These are phyloP conservation scores for Cladophialophora chaetospira DNA, from an alignment of 2,329 filamentous ascomycete species.

Conservation along the genomic window DNA sequence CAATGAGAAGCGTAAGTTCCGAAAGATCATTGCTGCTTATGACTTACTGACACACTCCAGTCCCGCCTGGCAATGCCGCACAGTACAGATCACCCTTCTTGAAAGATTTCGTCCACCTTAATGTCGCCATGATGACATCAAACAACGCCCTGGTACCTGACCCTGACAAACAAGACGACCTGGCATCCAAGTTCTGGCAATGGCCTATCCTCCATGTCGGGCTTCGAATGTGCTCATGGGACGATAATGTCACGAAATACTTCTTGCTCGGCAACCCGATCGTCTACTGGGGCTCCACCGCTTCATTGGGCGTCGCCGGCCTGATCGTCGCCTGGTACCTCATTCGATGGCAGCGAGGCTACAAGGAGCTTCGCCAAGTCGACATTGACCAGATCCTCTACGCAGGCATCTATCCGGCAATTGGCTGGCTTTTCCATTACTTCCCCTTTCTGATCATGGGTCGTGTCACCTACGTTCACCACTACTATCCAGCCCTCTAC, in stretches of 20 bases:
- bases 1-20: slow-evolving; percentile 82
- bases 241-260: slow-evolving; percentile 93
- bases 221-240: slow-evolving; percentile 98
- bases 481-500: slow-evolving; percentile 98
- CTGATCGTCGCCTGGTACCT: slow-evolving; percentile 79
- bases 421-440: slow-evolving; percentile 97
- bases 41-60: slow-evolving; percentile 51
- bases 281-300: slow-evolving; percentile 93
- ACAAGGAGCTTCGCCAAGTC: slow-evolving; percentile 72
- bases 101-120: slow-evolving; percentile 95
- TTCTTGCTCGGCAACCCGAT: slow-evolving; percentile 96
- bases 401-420: slow-evolving; percentile 82
- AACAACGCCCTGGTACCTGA: slow-evolving; percentile 98
- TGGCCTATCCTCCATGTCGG: slow-evolving; percentile 96
- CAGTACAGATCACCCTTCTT: slow-evolving; percentile 96
- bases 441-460: slow-evolving; percentile 96
- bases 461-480: slow-evolving; percentile 97
- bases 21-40: background rate
- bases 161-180: slow-evolving; percentile 97
- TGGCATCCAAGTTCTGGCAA: slow-evolving; percentile 96
- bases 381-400: slow-evolving; percentile 97
- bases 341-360: slow-evolving; percentile 94
- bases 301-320: slow-evolving; percentile 71
- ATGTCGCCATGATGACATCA: slow-evolving; percentile 99
- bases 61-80: slow-evolving; percentile 83